Base-by-base conservation (phyloP, 2,329 filamentous ascomycete species). In the Beauveria medogensis region DNA sequence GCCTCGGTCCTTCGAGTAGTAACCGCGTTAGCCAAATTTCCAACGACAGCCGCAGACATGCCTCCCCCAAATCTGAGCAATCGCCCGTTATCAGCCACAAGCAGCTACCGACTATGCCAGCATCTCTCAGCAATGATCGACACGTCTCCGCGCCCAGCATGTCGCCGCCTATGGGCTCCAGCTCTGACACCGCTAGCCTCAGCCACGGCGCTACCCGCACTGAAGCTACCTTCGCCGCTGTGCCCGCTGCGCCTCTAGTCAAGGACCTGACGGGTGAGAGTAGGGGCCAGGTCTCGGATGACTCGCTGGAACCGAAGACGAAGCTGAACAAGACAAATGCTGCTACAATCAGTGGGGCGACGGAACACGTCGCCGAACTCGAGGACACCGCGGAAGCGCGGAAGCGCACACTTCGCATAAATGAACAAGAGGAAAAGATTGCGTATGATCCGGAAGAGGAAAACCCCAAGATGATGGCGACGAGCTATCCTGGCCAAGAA, bases 401-500 rank as follows among this genome's bases (percentile, higher is more conserved):
- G 62, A 75, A 77, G 70, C 75, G 79, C 30, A 77, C 74, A 62
- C 68, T 75, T 61, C 70, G 78, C 50, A 69, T 79, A 9, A 70
- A 74, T 20, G 71, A 74, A 8, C 78, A 80, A 62, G 81, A 83
- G 67, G 81, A 83, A 70, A 83, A 83, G 73, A 83, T 84, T 26
- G 72, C 77, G 72, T 67, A 70, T 48, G 69, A 73, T 9, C 73
- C 71, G 7, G 70, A 72, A 26, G 73, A 73, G 30, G 72, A 73
- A 56, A 72, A 75, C 68, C 80, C 81, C 14, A 75, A 79, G 62
- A 89, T 90, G 87, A 81, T 77, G 53, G 86, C 85, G 7, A 86
- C 85, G 14, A 85, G 82, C 68, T 90, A 89, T 70, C 87, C 87
- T 0, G 87, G 87, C 0, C 84, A 88, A 73, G 86, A 89, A 70